A percentile compares a stretch with the other conserved stretches of the same genome.
Conservation (phyloP, 1,284 basidiomycete species). For the Trametes pubescens region DNA sequence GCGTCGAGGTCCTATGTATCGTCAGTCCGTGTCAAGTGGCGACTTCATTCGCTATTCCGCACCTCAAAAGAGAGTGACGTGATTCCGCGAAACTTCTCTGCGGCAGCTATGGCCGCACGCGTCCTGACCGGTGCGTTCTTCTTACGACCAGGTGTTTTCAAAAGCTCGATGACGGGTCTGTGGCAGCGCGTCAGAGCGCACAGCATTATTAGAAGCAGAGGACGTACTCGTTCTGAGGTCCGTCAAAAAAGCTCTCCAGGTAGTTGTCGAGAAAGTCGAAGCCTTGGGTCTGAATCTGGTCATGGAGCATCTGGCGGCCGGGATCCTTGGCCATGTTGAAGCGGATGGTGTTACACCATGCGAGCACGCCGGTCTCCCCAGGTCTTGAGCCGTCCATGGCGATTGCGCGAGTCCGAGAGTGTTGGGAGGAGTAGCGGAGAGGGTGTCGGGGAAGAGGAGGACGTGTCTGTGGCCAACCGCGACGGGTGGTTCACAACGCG, state of each 20-base stretch:
- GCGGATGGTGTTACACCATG: conserved; percentile 74
- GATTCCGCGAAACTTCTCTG: conserved; percentile 52
- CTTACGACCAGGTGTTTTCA: conserved; percentile 82
- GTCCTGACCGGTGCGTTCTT: conserved; percentile 61
- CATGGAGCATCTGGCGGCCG: conserved; percentile 70
- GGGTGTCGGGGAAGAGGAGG: conserved; percentile 9
- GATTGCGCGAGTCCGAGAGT: neutral
- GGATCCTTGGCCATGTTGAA: conserved; percentile 75
- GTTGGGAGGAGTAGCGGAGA: neutral
- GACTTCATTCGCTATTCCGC: conserved; percentile 18
- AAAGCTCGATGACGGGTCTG: conserved; percentile 79
- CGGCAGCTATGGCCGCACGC: conserved; percentile 51
- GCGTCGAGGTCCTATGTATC: conserved; percentile 43
- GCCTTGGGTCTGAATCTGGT: conserved; percentile 76
- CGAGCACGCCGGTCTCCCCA: conserved; percentile 45
- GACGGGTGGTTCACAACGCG: conserved; percentile 30
- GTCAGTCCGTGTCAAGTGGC: neutral
- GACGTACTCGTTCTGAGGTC: conserved; percentile 68
- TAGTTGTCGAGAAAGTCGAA: conserved; percentile 83
- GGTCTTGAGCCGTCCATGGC: conserved; percentile 37
- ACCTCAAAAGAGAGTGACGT: conserved; percentile 58
- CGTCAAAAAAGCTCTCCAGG: conserved; percentile 72
- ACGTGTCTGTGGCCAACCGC: conserved; percentile 8
- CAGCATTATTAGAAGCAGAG: neutral
- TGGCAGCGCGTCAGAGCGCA: conserved; percentile 1